Evolutionary conservation across 1,284 basidiomycete genomes (phyloP), one percentile per base, ranked within the genome.

Genomic region (Malassezia restricta): DNA sequence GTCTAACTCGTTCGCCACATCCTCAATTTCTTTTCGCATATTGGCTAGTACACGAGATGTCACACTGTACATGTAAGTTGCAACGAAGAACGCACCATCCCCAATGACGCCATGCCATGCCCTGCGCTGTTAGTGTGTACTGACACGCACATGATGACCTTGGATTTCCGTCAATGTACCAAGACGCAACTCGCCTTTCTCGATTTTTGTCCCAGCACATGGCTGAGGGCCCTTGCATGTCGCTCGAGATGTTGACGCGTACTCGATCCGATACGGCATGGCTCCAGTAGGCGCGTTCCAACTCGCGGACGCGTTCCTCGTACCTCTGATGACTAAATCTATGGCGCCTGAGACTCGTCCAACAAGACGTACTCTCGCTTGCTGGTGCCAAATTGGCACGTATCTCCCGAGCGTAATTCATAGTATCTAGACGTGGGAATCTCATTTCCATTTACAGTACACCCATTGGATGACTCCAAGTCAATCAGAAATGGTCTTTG

Each of bases 401-500:
- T 65, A 74, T 99, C 92, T 33, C 83, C 82, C 31, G 81, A 78
- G 71, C 82, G 82, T 38, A 99, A 77, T 75, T 98, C 94, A 69
- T 87, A 96, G 75, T 86, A 96, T 51, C 92, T 78, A 12, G 88
- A 84, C 3, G 81, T 77, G 0, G 92, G 92, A 47, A 98, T 84
- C 51, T 80, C 77, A 64, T 84, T 80, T 53, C 83, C 86, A 68
- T 98, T 98, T 45, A 99, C 91, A 54, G 81, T 79, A 0, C 90
- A 95, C 3, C 87, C 84, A 68, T 99, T 99, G 1, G 92, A 94
- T 8, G 88, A 92, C 61, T 98, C 92, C 7, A 99, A 81, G 74
- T 99, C 92, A 2, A 94, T 90, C 68, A 90, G 88, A 61, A 35
- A 61, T 28, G 63, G 61, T 41, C 56, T 54, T 24, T 31, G 42